These are phyloP conservation scores for Cladosporium sp. DNA, from an alignment of 2,329 filamentous ascomycete species.

Conservation along the genomic window DNA sequence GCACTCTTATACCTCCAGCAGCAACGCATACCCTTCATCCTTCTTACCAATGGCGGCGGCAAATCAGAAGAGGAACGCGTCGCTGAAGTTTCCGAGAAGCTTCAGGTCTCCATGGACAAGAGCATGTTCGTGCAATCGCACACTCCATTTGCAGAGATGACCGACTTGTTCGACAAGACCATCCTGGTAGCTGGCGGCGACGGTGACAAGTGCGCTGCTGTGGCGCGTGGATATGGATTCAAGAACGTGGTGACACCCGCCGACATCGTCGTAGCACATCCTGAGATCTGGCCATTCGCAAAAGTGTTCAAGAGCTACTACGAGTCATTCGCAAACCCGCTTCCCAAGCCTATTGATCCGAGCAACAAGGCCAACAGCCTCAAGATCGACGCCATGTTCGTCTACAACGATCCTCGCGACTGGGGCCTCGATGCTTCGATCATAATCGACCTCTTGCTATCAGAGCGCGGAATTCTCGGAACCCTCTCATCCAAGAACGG, in stretches of 20 bases:
- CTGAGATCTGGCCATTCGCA: constrained; percentile 81
- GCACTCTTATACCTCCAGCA: constrained; percentile 71
- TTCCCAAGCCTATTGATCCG: constrained; percentile 55
- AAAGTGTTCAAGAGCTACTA: constrained; percentile 65
- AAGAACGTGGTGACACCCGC: constrained; percentile 79
- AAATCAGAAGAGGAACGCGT: constrained; percentile 75
- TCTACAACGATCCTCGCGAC: constrained; percentile 94
- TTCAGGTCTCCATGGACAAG: constrained; percentile 64
- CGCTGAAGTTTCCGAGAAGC: constrained; percentile 64
- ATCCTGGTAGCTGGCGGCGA: constrained; percentile 52
- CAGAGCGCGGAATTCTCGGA: constrained; percentile 73
- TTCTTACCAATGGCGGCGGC: constrained; percentile 94
- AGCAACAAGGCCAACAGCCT: constrained; percentile 54
- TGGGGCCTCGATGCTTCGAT: constrained; percentile 90
- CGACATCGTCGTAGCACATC: constrained; percentile 75
- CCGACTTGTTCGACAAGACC: constrained; percentile 58
- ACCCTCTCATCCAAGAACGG: constrained; percentile 76
- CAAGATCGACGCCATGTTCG: constrained; percentile 85
- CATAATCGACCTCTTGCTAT: constrained; percentile 80
- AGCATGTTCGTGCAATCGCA: constrained; percentile 84
- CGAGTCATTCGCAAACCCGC: constrained; percentile 55
- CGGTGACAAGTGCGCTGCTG: constrained; percentile 11
- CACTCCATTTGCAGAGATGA: constrained; percentile 78
- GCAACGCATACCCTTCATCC: constrained; percentile 82
- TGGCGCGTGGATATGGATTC: constrained; percentile 63